These are phyloP conservation scores for Colletotrichum ledebouriae DNA, from an alignment of 2,329 filamentous ascomycete genomes.

Conservation along the genomic window DNA sequence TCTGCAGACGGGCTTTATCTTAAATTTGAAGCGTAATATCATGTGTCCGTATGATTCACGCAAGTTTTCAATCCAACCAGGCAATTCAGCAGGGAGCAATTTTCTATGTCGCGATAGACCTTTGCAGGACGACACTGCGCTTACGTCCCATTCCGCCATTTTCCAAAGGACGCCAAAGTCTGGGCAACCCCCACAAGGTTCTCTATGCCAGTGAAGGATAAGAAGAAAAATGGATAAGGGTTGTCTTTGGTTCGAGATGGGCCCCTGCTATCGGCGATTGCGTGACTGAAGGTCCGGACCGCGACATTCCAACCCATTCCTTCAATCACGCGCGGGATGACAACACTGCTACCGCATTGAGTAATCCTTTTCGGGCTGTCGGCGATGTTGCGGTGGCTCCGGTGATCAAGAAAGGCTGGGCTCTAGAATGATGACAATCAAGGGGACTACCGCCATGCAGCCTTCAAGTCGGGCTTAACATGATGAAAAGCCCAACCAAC, in stretches of 20 bases:
- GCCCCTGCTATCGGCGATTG: slow-evolving; percentile 34
- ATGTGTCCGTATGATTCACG: slow-evolving; percentile 20
- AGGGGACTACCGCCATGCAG: background rate
- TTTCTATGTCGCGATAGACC: slow-evolving; percentile 31
- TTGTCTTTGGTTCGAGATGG: slow-evolving; percentile 17
- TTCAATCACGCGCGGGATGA: background rate
- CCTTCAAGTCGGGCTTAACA: background rate
- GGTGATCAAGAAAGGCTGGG: background rate
- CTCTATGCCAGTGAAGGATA: background rate
- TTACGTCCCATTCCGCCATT: background rate
- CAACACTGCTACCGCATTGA: background rate
- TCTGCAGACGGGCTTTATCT: too few species aligned
- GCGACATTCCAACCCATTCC: slow-evolving; percentile 31
- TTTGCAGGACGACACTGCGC: slow-evolving; percentile 24
- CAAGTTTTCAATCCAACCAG: background rate
- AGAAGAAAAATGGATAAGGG: background rate
- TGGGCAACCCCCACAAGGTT: slow-evolving; percentile 35
- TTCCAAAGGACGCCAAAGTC: slow-evolving; percentile 34
- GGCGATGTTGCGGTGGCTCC: slow-evolving; percentile 19
- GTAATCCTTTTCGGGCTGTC: slow-evolving; percentile 32
- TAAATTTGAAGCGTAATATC: background rate
- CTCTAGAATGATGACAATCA: too few species aligned
- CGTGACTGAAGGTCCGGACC: slow-evolving; percentile 36
- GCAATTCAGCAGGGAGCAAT: slow-evolving; percentile 15
- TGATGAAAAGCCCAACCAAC: too few species aligned